Base-by-base conservation (phyloP, 2,329 filamentous ascomycete genomes). In the Penicillium corylophilum region DNA sequence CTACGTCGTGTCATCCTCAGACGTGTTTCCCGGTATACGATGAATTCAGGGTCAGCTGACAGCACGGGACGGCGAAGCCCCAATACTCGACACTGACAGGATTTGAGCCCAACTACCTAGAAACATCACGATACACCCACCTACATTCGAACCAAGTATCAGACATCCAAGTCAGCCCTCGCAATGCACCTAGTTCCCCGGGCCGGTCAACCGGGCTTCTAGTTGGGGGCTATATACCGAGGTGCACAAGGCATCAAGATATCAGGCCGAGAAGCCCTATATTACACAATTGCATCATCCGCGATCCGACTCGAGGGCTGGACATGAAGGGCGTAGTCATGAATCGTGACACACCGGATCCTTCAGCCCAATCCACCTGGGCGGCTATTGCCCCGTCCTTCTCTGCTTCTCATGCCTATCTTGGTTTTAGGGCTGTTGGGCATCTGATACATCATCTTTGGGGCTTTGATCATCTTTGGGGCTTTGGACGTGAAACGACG, bases 131-230 rank as follows among this genome's bases (percentile, higher is more conserved):
- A 35, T 35, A 35, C 33, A 29, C 31, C 18, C 18, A 26, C 28
- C 10, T 22, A 31, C 26, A 10, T 13, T 9, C 13, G 44, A 10
- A 5, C 20, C 2, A 9, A 5, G 16, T 16, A 9, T 47, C 20
- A 48, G 41, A 18, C 18, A 23, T 29, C 22, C 41, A 16, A 22
- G 18, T 55, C 44, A 53, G 43, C 46, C 33, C 46, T 38, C 46
- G 35, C 47, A 44, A 46, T 50, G 46, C 50, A 46, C 53, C 53
- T 48, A 26, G 40, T 40, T n/a, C 36, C 41, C 50, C 35, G 18
- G 18, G 5, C 35, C 46, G 26, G 16, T 39, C 46, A 47, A 40
- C 4, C 50, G 54, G 54, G 50, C 54, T 56, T 38, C 50, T 56
- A 31, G 54, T 51, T 28, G 39, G 38, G 16, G 43, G 31, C 53